Conservation (phyloP, 2,329 filamentous ascomycete genomes). For the Aureobasidium sp. region DNA sequence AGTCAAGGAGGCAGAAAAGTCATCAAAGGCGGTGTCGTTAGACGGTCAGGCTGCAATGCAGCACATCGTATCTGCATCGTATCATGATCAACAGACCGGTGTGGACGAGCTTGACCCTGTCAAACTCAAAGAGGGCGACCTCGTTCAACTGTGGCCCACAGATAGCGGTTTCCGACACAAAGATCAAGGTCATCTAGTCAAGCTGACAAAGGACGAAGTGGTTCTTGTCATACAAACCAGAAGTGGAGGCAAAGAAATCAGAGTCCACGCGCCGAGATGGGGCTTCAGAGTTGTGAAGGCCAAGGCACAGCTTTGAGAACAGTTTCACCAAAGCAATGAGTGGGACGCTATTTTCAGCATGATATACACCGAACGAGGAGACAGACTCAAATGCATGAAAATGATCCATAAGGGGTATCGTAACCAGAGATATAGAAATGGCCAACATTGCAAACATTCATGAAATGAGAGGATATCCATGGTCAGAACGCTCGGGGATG, state of each 20-base stretch:
- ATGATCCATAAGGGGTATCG: not conserved
- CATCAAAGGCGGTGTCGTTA: constrained; percentile 36
- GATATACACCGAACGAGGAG: not conserved
- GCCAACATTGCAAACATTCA: not conserved
- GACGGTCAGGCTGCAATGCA: constrained; percentile 49
- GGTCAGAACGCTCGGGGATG: not conserved
- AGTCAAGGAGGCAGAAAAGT: constrained; percentile 37
- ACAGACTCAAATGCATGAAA: not conserved
- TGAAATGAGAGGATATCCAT: not conserved
- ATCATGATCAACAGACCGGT: constrained; percentile 38
- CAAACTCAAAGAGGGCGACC: constrained; percentile 46
- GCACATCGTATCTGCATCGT: constrained; percentile 40
- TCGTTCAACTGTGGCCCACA: constrained; percentile 54
- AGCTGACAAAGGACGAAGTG: constrained; percentile 48
- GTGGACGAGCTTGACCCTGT: constrained; percentile 49
- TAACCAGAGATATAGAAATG: not conserved
- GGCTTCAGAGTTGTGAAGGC: constrained; percentile 46
- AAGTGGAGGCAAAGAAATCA: constrained; percentile 36
- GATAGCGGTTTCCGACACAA: constrained; percentile 55
- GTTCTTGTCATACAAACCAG: constrained; percentile 48
- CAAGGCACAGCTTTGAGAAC: constrained; percentile 24
- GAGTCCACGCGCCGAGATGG: constrained; percentile 56
- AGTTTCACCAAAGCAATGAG: not conserved
- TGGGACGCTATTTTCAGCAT: not conserved
- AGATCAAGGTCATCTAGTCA: constrained; percentile 51